Evolutionary conservation across 1,139 yeast species (phyloP).

Genomic region (Ogataea hybrid): DNA sequence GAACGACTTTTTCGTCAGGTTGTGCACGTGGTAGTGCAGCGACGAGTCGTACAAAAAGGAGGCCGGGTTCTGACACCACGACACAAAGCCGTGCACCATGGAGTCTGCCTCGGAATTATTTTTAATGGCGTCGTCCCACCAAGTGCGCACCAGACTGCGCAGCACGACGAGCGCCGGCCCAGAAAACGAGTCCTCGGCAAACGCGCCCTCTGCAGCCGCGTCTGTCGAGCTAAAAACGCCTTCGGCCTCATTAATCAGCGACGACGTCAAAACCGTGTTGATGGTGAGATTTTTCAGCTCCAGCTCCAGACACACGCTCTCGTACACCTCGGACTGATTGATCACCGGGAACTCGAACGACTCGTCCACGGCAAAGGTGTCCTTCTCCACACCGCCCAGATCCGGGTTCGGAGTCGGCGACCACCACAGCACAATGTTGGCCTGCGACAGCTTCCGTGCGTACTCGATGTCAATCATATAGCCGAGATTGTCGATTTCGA

Average conservation of each 20-base stretch:
- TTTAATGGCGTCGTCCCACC: constrained; percentile 92
- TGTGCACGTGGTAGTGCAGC: constrained; percentile 84
- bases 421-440: constrained; percentile 90
- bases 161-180: constrained; percentile 69
- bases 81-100: constrained; percentile 76
- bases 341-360: constrained; percentile 68
- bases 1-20: constrained; percentile 79
- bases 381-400: constrained; percentile 81
- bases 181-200: constrained; percentile 79
- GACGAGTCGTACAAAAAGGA: constrained; percentile 76
- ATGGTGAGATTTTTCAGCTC: constrained; percentile 76
- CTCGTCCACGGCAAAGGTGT: constrained; percentile 48
- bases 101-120: constrained; percentile 76
- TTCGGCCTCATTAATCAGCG: constrained; percentile 84
- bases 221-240: constrained; percentile 59
- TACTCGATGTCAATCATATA: constrained; percentile 82
- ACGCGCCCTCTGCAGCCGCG: constrained; percentile 42
- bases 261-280: constrained; percentile 82
- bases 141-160: constrained; percentile 71
- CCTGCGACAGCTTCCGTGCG: constrained; percentile 69
- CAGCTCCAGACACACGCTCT: constrained; percentile 75
- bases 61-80: constrained; percentile 82
- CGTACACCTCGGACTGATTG: constrained; percentile 79
- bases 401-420: constrained; percentile 79
- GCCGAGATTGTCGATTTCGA: constrained; percentile 72